phyloP scores from a whole-genome alignment of 106 monocot genomes.

The Posidonia australis region DNA sequence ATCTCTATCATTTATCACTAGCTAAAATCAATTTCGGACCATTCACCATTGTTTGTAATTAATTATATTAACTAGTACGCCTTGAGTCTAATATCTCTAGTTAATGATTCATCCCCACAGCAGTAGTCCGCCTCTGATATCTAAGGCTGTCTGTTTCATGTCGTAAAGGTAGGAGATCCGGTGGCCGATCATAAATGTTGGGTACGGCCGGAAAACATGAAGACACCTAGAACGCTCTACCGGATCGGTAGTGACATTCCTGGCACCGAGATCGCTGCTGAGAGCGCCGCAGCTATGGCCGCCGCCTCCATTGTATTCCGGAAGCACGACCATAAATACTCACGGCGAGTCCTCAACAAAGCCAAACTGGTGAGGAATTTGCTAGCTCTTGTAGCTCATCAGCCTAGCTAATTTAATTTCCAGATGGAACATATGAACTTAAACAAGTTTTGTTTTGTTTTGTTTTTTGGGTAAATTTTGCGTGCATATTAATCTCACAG shows the following conservation, averaged over 20 bases:
- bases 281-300: constrained; percentile 91
- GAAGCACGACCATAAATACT: constrained; percentile 26
- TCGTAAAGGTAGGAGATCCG: constrained; percentile 65
- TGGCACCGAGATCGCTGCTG: constrained; percentile 88
- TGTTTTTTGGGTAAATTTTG: too few species aligned
- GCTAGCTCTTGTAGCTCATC: too few species aligned
- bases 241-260: constrained; percentile 43
- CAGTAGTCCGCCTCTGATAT: neutral
- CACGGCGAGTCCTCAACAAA: constrained; percentile 72
- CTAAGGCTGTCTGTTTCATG: neutral
- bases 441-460: too few species aligned
- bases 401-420: too few species aligned
- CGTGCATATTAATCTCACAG: constrained; percentile 27
- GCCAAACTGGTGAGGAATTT: constrained; percentile 47
- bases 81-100: too few species aligned
- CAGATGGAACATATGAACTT: too few species aligned
- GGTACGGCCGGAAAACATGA: constrained; percentile 79
- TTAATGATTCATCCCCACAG: too few species aligned
- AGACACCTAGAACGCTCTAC: constrained; percentile 65
- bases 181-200: constrained; percentile 74
- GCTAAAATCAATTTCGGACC: too few species aligned
- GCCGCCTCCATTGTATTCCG: constrained; percentile 81
- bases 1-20: too few species aligned
- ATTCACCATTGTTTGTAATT: too few species aligned
- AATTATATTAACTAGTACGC: too few species aligned